These are phyloP conservation scores for Heliamphora ciliata DNA, from an alignment of 179 eudicot genomes.

Conservation along the genomic window DNA sequence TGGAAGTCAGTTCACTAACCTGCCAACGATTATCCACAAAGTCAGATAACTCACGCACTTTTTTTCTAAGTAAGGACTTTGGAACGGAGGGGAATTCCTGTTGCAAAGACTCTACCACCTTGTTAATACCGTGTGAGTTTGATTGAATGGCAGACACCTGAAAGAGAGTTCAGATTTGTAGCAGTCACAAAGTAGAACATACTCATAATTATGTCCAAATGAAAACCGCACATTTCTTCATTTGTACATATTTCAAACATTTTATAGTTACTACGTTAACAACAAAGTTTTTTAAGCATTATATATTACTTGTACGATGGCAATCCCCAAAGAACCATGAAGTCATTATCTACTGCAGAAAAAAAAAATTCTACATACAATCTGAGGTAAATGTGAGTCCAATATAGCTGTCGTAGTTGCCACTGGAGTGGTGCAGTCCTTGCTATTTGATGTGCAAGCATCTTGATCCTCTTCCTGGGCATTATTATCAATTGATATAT, in stretches of 20 bases:
- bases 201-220: not conserved
- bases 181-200: not conserved
- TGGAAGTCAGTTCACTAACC: constrained; percentile 36
- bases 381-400: constrained; percentile 58
- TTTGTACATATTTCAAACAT: not conserved
- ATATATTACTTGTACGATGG: not conserved
- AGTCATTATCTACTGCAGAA: not conserved
- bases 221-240: not conserved
- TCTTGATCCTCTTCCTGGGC: constrained; percentile 42
- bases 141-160: constrained; percentile 71
- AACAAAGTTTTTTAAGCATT: not conserved
- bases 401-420: constrained; percentile 25
- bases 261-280: not conserved
- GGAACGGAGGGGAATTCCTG: constrained; percentile 51
- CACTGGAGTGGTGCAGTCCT: constrained; percentile 27
- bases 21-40: constrained; percentile 74
- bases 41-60: constrained; percentile 72
- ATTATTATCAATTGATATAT: constrained; percentile 36
- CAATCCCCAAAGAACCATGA: not conserved
- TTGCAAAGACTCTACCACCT: constrained; percentile 50
- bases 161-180: constrained; percentile 13
- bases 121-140: constrained; percentile 52
- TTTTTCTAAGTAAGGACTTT: constrained; percentile 50
- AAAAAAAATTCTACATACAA: constrained; percentile 41
- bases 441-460: constrained; percentile 37